Evolutionary conservation across 2,329 filamentous ascomycete species (phyloP).

Genomic region (Purpureocillium lavendulum): DNA sequence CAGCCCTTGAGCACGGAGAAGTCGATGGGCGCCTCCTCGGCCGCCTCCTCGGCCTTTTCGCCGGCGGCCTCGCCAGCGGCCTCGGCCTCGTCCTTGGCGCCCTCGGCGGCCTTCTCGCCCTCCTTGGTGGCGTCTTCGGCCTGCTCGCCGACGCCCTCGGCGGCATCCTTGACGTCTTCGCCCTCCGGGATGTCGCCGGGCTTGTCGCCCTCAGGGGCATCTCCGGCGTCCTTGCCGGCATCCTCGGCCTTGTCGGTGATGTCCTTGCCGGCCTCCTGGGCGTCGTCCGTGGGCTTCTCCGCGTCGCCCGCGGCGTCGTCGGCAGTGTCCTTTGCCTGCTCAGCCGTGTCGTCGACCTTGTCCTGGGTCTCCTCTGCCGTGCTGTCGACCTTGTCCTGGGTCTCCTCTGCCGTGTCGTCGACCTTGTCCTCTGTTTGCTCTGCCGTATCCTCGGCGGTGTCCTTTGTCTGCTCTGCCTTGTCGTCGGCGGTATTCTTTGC

Average conservation of each 20-base stretch:
- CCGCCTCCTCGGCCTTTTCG: constrained; percentile 4
- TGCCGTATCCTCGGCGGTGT: background rate
- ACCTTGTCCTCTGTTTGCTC: background rate
- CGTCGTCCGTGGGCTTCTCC: constrained; percentile 1
- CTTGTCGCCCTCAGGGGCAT: constrained; percentile 1
- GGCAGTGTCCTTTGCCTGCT: constrained; percentile 3
- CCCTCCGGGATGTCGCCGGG: background rate
- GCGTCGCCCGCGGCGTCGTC: constrained; percentile 3
- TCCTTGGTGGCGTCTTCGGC: background rate
- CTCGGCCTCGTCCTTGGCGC: constrained; percentile 1
- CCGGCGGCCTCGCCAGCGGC: background rate
- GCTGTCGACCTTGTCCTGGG: constrained; percentile 4
- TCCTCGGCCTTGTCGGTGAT: constrained; percentile 4
- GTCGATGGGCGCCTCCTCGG: constrained; percentile 25
- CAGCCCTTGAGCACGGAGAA: constrained; percentile 41
- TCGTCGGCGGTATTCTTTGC: no score
- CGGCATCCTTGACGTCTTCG: background rate
- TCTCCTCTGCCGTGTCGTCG: background rate
- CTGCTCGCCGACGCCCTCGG: no score
- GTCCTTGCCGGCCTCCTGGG: constrained; percentile 4
- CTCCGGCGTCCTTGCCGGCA: constrained; percentile 4
- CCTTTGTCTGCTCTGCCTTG: background rate
- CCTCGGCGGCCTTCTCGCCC: background rate
- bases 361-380: constrained; percentile 2
- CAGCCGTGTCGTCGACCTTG: constrained; percentile 5